Conservation (phyloP, 2,329 filamentous ascomycete genomes). For the Phialemoniopsis sp. region DNA sequence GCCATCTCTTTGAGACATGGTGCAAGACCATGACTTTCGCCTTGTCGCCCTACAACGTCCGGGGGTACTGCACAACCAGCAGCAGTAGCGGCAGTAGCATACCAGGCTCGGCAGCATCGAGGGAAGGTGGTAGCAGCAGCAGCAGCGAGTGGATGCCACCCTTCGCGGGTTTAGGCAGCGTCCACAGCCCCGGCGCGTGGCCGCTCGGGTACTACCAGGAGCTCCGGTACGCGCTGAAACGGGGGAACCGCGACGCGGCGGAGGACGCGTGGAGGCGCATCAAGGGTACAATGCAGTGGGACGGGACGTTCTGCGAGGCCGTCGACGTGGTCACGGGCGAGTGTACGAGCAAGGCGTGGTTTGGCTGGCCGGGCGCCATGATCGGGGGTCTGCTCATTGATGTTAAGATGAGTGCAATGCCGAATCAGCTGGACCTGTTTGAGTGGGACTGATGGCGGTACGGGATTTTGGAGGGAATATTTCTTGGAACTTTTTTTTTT, state of each 20-base stretch:
- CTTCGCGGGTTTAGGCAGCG: conserved; percentile 12
- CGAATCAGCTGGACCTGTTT: background rate
- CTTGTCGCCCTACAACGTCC: conserved; percentile 6
- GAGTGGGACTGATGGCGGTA: no score
- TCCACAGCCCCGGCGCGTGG: conserved; percentile 11
- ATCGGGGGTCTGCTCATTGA: conserved; percentile 5
- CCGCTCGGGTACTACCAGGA: conserved; percentile 14
- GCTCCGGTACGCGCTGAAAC: conserved; percentile 8
- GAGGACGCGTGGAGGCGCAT: conserved; percentile 10
- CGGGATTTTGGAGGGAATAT: no score
- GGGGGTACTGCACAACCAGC: background rate
- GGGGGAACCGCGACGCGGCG: background rate
- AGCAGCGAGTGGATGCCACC: conserved; percentile 3
- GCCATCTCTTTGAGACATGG: no score
- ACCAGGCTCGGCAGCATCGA: no score
- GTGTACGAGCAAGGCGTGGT: conserved; percentile 15
- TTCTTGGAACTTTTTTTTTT: no score
- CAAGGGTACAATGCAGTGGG: conserved; percentile 11
- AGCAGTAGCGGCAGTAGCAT: no score
- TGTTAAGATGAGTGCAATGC: background rate
- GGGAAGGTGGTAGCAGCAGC: background rate
- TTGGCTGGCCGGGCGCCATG: conserved; percentile 14
- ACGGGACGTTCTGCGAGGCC: conserved; percentile 13
- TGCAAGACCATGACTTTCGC: conserved; percentile 11
- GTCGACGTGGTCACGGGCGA: conserved; percentile 7